Conservation (phyloP, 164 flowering plant species). For the Euptelea pleiosperma region DNA sequence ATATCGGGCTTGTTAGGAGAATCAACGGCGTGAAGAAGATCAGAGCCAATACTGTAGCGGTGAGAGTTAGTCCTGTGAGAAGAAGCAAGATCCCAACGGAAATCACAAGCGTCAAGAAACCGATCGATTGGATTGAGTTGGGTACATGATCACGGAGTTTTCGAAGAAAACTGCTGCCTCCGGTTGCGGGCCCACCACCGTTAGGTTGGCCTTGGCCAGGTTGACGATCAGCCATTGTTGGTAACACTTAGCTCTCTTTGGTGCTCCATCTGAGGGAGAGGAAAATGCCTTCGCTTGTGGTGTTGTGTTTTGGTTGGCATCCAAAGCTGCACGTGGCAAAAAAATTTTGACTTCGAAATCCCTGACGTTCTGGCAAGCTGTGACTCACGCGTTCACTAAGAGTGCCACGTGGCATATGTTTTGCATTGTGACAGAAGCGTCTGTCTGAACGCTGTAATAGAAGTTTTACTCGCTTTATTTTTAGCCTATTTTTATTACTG, state of each 20-base stretch:
- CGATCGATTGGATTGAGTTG: conserved; percentile 55
- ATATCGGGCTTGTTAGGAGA: conserved; percentile 70
- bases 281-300: too few relatives aligned
- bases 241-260: not conserved
- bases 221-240: conserved; percentile 38
- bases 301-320: too few relatives aligned
- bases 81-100: conserved; percentile 56
- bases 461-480: too few relatives aligned
- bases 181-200: conserved; percentile 1
- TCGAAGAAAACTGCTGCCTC: conserved; percentile 27
- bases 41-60: conserved; percentile 48
- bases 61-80: conserved; percentile 66
- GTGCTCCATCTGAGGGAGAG: not conserved
- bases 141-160: conserved; percentile 47
- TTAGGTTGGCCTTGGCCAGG: conserved; percentile 11
- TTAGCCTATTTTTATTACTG: too few relatives aligned
- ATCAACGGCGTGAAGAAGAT: conserved; percentile 63
- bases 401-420: too few relatives aligned
- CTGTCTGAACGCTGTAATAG: too few relatives aligned
- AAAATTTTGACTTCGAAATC: too few relatives aligned
- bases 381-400: too few relatives aligned
- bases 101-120: conserved; percentile 55
- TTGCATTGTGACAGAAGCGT: too few relatives aligned
- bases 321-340: too few relatives aligned
- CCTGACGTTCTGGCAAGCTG: too few relatives aligned